A percentile compares a stretch with the other conserved stretches of the same genome.
Conservation (phyloP, 2,329 filamentous ascomycete species). For the Botrytis galanthina region DNA sequence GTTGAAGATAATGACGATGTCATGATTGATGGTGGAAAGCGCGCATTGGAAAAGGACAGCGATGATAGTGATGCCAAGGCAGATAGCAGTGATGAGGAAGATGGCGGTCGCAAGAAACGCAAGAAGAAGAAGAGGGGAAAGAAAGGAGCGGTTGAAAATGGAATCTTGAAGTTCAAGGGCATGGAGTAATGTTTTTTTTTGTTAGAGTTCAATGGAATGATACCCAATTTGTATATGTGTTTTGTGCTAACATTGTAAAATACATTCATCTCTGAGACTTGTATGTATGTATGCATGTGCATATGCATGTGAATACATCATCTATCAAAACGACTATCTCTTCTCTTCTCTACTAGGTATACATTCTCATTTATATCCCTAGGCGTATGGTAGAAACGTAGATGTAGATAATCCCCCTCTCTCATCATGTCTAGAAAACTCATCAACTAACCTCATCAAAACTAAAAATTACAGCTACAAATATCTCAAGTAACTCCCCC, state of each 20-base stretch:
- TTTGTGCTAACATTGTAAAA: not conserved
- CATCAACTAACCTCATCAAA: no score
- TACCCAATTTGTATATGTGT: conserved; percentile 1
- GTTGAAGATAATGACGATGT: conserved; percentile 42
- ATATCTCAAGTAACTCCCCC: no score
- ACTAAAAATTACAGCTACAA: no score
- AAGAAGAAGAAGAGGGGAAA: conserved; percentile 37
- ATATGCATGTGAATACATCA: not conserved
- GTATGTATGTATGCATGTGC: not conserved
- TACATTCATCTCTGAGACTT: not conserved
- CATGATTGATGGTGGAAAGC: conserved; percentile 38
- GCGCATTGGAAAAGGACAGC: conserved; percentile 28
- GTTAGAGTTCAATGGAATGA: not conserved
- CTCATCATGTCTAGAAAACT: no score
- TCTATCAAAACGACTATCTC: not conserved
- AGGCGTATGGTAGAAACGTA: no score
- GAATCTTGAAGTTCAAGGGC: conserved; percentile 37
- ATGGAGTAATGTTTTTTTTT: conserved; percentile 31
- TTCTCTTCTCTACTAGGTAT: not conserved
- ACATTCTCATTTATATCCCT: no score
- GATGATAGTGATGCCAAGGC: conserved; percentile 42
- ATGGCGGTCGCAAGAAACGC: conserved; percentile 33
- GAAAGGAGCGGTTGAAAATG: conserved; percentile 36
- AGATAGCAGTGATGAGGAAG: conserved; percentile 43
- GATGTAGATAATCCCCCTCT: no score